phyloP scores from a whole-genome alignment of 495 filamentous ascomycete genomes.

The Daldinia vernicosa region DNA sequence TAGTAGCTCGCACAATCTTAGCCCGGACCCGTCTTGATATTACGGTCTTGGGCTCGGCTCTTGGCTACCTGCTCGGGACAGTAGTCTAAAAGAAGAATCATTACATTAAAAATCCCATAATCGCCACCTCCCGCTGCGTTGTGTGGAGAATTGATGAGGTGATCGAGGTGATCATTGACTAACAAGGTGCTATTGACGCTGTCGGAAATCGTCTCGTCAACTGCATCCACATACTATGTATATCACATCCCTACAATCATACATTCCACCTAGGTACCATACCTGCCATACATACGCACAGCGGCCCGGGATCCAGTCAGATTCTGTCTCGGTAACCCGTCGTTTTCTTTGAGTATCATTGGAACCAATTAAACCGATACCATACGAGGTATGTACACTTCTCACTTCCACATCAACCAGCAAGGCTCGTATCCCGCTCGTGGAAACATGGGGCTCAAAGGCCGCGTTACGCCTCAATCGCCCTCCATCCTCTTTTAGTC shows the following conservation, averaged over 20 bases:
- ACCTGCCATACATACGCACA: constrained; percentile 1
- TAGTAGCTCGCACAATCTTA: constrained; percentile 24
- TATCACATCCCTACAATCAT: constrained; percentile 1
- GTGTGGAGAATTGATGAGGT: constrained; percentile 40
- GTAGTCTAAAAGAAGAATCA: constrained; percentile 4
- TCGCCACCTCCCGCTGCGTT: constrained; percentile 27
- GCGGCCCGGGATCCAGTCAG: constrained; percentile 29
- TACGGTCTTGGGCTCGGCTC: constrained; percentile 29
- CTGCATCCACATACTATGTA: constrained; percentile 20
- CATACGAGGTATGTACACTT: constrained; percentile 6
- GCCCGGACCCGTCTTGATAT: constrained; percentile 21
- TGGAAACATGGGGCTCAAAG: constrained; percentile 40
- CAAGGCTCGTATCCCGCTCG: constrained; percentile 25
- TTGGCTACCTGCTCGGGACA: constrained; percentile 26
- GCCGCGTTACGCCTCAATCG: constrained; percentile 38
- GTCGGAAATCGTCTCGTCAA: constrained; percentile 32
- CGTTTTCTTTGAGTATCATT: constrained; percentile 3
- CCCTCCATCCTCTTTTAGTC: constrained; percentile 22
- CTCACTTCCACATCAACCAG: constrained; percentile 4
- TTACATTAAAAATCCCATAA: constrained; percentile 23
- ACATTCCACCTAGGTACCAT: not conserved
- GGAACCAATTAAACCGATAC: constrained; percentile 15
- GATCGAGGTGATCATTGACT: constrained; percentile 44
- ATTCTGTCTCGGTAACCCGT: constrained; percentile 1
- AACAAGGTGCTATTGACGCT: constrained; percentile 40